Evolutionary conservation across 2,329 filamentous ascomycete genomes (phyloP).

Genomic region (Scedosporium boydii): DNA sequence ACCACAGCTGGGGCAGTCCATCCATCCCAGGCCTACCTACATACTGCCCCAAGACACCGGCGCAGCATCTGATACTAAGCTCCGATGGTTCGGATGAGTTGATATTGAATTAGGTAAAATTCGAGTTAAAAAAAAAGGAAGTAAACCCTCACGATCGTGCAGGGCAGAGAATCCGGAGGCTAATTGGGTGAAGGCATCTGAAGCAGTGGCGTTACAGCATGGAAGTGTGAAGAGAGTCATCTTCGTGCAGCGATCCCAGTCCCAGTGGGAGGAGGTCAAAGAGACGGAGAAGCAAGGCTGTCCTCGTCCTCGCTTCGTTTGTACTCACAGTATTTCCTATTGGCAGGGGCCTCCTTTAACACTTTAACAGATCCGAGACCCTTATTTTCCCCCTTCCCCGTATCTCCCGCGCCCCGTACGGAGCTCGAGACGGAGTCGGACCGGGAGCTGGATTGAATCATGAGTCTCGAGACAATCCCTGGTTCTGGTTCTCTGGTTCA

Average conservation of each 20-base stretch:
- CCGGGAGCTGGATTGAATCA: too few relatives aligned
- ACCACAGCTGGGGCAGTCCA: too few relatives aligned
- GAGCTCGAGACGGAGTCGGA: background rate
- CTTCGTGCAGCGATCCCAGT: too few relatives aligned
- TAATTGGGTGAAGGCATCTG: background rate
- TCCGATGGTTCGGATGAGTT: too few relatives aligned
- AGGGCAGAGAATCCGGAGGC: background rate
- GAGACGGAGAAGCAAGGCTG: background rate
- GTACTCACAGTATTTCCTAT: background rate
- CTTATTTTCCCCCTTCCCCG: background rate
- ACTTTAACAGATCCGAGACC: background rate
- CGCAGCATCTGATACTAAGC: too few relatives aligned
- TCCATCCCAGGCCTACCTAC: too few relatives aligned
- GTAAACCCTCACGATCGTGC: too few relatives aligned
- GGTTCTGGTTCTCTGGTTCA: background rate
- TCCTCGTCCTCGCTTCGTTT: background rate
- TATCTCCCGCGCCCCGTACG: background rate
- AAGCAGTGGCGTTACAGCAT: background rate
- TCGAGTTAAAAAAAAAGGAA: too few relatives aligned
- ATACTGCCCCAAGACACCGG: too few relatives aligned
- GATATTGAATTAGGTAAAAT: too few relatives aligned
- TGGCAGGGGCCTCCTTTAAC: background rate
- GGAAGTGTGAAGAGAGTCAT: background rate
- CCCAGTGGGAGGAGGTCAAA: background rate
- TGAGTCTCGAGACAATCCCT: background rate